A percentile compares a stretch with the other conserved stretches of the same genome.
Conservation (phyloP, 2,329 filamentous ascomycete species). For the Fusarium compactum region DNA sequence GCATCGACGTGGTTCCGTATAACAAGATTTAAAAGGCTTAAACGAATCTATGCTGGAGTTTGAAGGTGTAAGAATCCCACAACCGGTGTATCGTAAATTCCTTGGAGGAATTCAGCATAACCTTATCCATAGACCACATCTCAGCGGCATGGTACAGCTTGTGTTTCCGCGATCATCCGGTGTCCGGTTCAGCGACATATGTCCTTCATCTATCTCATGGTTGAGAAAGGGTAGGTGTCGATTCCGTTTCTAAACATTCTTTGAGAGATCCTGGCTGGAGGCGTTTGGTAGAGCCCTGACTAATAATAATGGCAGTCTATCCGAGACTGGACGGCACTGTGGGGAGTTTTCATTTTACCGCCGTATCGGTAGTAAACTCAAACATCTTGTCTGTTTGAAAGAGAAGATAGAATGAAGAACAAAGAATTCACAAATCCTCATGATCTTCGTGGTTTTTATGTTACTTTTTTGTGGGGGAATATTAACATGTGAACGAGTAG, state of each 20-base stretch:
- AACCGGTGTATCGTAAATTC: background rate
- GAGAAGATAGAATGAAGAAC: background rate
- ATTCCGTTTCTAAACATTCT: background rate
- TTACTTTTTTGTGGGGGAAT: slow-evolving; percentile 1
- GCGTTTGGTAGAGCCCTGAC: no score
- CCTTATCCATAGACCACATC: background rate
- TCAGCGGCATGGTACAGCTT: background rate
- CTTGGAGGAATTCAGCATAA: background rate
- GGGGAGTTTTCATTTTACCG: background rate
- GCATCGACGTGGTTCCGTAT: background rate
- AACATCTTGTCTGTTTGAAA: background rate
- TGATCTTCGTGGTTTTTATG: background rate
- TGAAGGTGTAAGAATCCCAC: background rate
- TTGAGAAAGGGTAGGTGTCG: background rate
- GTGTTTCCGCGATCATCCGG: no score
- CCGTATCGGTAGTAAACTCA: background rate
- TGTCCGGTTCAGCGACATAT: no score
- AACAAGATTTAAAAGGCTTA: background rate
- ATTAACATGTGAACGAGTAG: background rate
- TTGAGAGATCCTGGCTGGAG: background rate
- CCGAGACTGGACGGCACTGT: no score
- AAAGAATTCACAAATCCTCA: background rate
- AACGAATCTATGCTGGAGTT: background rate
- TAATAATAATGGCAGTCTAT: background rate
- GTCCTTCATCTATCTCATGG: background rate